Conservation (phyloP, 306 rosid genomes). For the Malus fusca region DNA sequence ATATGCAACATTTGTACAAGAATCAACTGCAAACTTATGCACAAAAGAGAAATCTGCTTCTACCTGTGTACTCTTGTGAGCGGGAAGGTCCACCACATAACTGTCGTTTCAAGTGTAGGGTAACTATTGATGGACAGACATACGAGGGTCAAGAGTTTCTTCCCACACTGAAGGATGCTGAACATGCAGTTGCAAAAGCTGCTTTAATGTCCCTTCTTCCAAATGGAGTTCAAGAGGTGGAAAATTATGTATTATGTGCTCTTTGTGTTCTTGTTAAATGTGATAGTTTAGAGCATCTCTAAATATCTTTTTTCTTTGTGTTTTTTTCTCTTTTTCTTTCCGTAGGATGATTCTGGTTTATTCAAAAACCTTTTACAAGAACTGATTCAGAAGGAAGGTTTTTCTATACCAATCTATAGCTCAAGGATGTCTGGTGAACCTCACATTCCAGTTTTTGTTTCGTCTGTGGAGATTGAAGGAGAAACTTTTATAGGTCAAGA, state of each 20-base stretch:
- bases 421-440: slow-evolving; percentile 45
- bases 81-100: slow-evolving; percentile 85
- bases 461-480: slow-evolving; percentile 58
- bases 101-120: slow-evolving; percentile 55
- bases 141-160: slow-evolving; percentile 48
- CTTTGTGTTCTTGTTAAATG: not conserved
- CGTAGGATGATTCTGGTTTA: slow-evolving; percentile 38
- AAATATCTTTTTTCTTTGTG: not conserved
- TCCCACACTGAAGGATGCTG: slow-evolving; percentile 71
- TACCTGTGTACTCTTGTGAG: slow-evolving; percentile 62
- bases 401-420: slow-evolving; percentile 40
- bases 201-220: slow-evolving; percentile 56
- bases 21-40: slow-evolving; percentile 55
- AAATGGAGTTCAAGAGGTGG: slow-evolving; percentile 47
- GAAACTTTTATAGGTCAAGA: slow-evolving; percentile 47
- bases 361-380: slow-evolving; percentile 87
- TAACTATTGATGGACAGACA: slow-evolving; percentile 52
- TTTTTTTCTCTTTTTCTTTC: not conserved
- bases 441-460: slow-evolving; percentile 54
- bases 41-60: slow-evolving; percentile 46
- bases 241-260: slow-evolving; percentile 3
- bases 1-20: slow-evolving; percentile 49
- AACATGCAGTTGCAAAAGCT: slow-evolving; percentile 73
- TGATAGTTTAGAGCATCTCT: not conserved
- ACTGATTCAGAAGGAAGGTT: slow-evolving; percentile 53